Conservation (phyloP, 2,329 filamentous ascomycete species). For the Capronia coronata region DNA sequence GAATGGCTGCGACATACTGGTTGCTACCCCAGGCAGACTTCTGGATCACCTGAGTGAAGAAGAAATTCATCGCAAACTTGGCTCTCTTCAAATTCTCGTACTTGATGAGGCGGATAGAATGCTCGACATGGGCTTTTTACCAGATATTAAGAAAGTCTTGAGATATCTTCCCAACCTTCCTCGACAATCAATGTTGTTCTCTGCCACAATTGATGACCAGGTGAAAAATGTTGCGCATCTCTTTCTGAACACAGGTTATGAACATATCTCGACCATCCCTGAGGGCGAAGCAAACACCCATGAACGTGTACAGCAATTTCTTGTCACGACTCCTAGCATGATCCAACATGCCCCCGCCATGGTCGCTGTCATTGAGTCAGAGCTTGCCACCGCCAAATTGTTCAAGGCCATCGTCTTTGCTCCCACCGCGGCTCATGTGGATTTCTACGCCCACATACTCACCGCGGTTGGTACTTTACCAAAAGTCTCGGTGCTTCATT, state of each 20-base stretch:
- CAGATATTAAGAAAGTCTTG: conserved; percentile 58
- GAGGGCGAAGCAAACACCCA: conserved; percentile 80
- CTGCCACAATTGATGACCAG: conserved; percentile 78
- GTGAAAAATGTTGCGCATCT: conserved; percentile 71
- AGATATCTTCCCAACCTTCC: conserved; percentile 57
- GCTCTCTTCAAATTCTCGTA: conserved; percentile 53
- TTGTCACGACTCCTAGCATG: conserved; percentile 60
- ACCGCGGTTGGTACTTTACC: conserved; percentile 31
- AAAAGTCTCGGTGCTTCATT: conserved; percentile 60
- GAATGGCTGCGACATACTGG: conserved; percentile 49
- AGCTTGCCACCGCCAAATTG: conserved; percentile 34
- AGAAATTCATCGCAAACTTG: conserved; percentile 56
- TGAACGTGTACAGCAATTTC: conserved; percentile 70
- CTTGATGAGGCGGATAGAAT: conserved; percentile 63
- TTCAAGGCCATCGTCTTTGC: conserved; percentile 96
- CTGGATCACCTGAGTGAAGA: conserved; percentile 70
- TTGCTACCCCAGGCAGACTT: conserved; percentile 84
- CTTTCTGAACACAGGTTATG: conserved; percentile 74
- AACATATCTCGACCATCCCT: conserved; percentile 82
- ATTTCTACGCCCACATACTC: conserved; percentile 58
- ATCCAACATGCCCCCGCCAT: conserved; percentile 56
- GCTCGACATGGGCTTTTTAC: conserved; percentile 61
- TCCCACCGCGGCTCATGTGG: conserved; percentile 70
- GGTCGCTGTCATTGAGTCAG: conserved; percentile 12
- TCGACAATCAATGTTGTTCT: conserved; percentile 86